Conservation (phyloP, 139 green algal species). For the Limnomonas spitsbergensis region DNA sequence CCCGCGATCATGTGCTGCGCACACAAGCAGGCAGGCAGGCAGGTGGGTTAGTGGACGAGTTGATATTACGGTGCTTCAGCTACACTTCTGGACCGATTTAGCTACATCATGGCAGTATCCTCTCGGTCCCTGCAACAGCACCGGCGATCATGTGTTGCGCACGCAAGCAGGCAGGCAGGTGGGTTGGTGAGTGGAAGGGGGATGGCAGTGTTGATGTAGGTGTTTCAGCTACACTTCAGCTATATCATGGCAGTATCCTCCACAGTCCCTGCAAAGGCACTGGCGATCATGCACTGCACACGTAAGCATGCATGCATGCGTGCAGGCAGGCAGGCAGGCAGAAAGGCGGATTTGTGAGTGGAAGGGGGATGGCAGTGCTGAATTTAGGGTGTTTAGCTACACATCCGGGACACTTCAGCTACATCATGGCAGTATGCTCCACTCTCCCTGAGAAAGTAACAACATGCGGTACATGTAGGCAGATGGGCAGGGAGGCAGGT, state of each 20-base stretch:
- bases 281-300: conserved; percentile 83
- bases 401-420: too few species aligned
- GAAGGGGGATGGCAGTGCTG: too few species aligned
- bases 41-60: too few species aligned
- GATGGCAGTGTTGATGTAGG: too few species aligned
- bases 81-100: too few species aligned
- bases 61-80: too few species aligned
- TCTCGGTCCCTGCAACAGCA: conserved; percentile 84
- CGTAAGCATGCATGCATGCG: conserved; percentile 5
- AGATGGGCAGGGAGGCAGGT: background rate
- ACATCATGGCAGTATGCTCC: conserved; percentile 94
- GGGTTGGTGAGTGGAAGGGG: too few species aligned
- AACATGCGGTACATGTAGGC: conserved; percentile 83
- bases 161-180: conserved; percentile 4
- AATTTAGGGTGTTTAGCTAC: too few species aligned
- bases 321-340: too few species aligned
- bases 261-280: conserved; percentile 81
- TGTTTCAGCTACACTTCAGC: too few species aligned
- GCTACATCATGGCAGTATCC: conserved; percentile 94
- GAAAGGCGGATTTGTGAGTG: too few species aligned
- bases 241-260: conserved; percentile 96
- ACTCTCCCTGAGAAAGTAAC: conserved; percentile 83
- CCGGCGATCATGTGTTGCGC: conserved; percentile 86
- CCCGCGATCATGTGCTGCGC: conserved; percentile 86
- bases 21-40: conserved; percentile 1